Evolutionary conservation across 306 rosid genomes (phyloP), one percentile per base, ranked within the genome.

Genomic region (Ziziphus jujuba): DNA sequence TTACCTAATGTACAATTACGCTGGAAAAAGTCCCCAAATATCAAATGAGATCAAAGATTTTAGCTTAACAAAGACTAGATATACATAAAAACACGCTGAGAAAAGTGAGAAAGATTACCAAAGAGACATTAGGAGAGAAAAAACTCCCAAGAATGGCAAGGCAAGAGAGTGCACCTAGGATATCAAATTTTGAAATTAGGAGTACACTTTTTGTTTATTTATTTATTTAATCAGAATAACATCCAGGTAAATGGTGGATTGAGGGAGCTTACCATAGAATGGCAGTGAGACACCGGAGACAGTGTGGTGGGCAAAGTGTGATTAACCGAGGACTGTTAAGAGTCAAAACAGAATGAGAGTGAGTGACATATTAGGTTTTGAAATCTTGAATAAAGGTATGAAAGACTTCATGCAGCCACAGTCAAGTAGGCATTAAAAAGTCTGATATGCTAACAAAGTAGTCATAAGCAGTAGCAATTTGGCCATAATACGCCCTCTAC

Each of bases 111-210:
- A 62, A 72, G 59, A 67, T 36, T 77, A 72, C 87, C 67, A 69
- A 48, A 75, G 55, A 61, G 65, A 35, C 63, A 69, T 78, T 49
- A 71, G 56, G 67, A 80, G 34, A 65, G 70, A 74, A 67, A 82
- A 66, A 58, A 66, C 66, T 45, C 67, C 81, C 16, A 87, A 43
- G 71, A 75, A 24, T 21, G 60, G 74, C 55, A 76, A 71, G 56
- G 56, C 33, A 59, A 82, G 62, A 73, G 77, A 75, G 44, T 69
- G 72, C 59, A 63, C 87, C 87, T 79, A 70, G 12, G 38, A 71
- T 50, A 86, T 24, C 66, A 65, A 60, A 72, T 14, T 55, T 20
- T 67, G 50, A 22, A 22, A 50, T 58, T 54, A 67, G 60, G 51
- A 28, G n/a, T n/a, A 67, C 51, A 21, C 71, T 19, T 60, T 53